Evolutionary conservation across 1,139 yeast genomes (phyloP).

Genomic region (Scheffersomyces cryptocercus): DNA sequence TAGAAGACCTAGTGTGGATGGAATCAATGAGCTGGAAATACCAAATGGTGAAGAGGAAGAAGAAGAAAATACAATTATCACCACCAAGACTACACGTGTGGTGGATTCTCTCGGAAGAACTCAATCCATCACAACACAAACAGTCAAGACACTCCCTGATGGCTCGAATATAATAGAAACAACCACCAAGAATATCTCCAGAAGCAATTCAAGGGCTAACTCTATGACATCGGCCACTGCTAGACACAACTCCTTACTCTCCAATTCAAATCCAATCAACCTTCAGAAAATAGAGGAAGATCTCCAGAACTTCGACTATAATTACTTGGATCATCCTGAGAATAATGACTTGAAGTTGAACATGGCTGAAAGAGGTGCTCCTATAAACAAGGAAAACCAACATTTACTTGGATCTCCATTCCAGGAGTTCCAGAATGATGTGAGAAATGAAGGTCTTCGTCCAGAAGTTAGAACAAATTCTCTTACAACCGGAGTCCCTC

Average conservation of each 20-base stretch:
- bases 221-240: slow-evolving; percentile 23
- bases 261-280: slow-evolving; percentile 21
- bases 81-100: slow-evolving; percentile 47
- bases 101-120: slow-evolving; percentile 47
- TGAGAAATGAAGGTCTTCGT: not conserved
- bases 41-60: slow-evolving; percentile 17
- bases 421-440: not conserved
- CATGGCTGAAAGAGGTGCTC: not conserved
- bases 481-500: not conserved
- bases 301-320: slow-evolving; percentile 46
- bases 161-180: slow-evolving; percentile 50
- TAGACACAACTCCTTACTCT: slow-evolving; percentile 23
- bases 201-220: slow-evolving; percentile 36
- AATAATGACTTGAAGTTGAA: slow-evolving; percentile 6
- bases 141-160: slow-evolving; percentile 42
- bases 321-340: slow-evolving; percentile 18
- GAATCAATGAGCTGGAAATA: slow-evolving; percentile 1
- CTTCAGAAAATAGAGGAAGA: slow-evolving; percentile 47
- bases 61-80: slow-evolving; percentile 32
- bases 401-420: not conserved
- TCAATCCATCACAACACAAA: slow-evolving; percentile 45
- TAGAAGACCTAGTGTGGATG: slow-evolving; percentile 2
- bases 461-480: not conserved
- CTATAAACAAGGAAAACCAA: not conserved
- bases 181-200: slow-evolving; percentile 43